These are phyloP conservation scores for Musa balbisiana DNA, from an alignment of 202 grass and related monocot species.

Conservation along the genomic window DNA sequence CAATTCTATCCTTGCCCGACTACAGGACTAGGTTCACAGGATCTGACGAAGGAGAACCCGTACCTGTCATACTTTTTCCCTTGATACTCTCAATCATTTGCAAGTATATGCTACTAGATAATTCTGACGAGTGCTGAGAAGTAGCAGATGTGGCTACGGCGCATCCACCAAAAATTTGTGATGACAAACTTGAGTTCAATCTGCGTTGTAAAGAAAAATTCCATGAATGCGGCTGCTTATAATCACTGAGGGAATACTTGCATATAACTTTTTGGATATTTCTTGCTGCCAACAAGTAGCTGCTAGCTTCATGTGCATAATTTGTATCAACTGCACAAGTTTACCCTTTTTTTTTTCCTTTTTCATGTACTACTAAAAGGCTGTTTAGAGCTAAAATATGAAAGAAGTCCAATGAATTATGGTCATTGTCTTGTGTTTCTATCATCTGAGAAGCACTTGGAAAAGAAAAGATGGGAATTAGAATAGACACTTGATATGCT, in stretches of 20 bases:
- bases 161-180: not conserved
- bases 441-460: conserved; percentile 21
- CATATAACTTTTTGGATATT: not conserved
- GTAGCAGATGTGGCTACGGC: not conserved
- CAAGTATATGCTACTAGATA: not conserved
- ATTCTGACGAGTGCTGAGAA: not conserved
- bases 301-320: not conserved
- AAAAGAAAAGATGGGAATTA: conserved; percentile 41
- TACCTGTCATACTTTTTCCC: not conserved
- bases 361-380: not conserved
- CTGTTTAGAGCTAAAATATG: not conserved
- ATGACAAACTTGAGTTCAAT: not conserved
- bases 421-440: not conserved
- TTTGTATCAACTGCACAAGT: not conserved
- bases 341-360: too few species aligned
- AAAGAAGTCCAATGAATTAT: not conserved
- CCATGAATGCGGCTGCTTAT: not conserved
- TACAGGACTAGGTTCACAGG: not conserved
- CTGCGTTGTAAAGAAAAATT: not conserved
- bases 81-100: not conserved
- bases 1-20: not conserved
- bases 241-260: not conserved
- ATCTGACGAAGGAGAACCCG: not conserved
- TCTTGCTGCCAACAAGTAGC: not conserved
- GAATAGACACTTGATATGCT: conserved; percentile 45